These are phyloP conservation scores for Thuja plicata DNA, from an alignment of 83 land plant species.

Conservation along the genomic window DNA sequence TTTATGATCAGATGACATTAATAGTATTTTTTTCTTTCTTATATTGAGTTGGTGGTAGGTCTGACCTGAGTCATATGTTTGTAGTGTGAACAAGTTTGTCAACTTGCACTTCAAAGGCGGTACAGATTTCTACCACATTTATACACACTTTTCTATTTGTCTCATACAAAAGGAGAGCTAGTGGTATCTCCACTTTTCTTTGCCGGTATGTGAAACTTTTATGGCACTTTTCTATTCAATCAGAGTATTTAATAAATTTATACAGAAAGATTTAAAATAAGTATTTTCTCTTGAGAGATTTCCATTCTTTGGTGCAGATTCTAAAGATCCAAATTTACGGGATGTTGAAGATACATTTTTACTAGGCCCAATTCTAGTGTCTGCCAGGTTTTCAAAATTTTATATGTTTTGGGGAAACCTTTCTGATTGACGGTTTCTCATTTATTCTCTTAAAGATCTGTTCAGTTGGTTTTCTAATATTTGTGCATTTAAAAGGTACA, in stretches of 20 bases:
- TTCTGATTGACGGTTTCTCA: neutral
- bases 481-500: neutral
- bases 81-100: conserved; percentile 95
- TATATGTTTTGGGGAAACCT: neutral
- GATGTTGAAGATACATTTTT: conserved; percentile 74
- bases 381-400: conserved; percentile 57
- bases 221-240: neutral
- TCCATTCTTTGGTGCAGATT: conserved; percentile 49
- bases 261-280: neutral
- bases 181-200: conserved; percentile 85
- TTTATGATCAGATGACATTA: neutral
- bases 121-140: conserved; percentile 87
- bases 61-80: conserved; percentile 9
- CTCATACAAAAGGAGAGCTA: conserved; percentile 76
- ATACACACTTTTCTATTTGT: conserved; percentile 82
- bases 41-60: neutral
- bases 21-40: neutral
- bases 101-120: conserved; percentile 79
- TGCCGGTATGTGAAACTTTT: conserved; percentile 56
- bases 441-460: neutral
- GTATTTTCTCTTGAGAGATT: conserved; percentile 1
- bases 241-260: neutral
- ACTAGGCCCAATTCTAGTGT: conserved; percentile 72
- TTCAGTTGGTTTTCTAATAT: neutral
- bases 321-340: conserved; percentile 74